Conservation (phyloP, 495 filamentous ascomycete genomes). For the Neurospora hispaniola region DNA sequence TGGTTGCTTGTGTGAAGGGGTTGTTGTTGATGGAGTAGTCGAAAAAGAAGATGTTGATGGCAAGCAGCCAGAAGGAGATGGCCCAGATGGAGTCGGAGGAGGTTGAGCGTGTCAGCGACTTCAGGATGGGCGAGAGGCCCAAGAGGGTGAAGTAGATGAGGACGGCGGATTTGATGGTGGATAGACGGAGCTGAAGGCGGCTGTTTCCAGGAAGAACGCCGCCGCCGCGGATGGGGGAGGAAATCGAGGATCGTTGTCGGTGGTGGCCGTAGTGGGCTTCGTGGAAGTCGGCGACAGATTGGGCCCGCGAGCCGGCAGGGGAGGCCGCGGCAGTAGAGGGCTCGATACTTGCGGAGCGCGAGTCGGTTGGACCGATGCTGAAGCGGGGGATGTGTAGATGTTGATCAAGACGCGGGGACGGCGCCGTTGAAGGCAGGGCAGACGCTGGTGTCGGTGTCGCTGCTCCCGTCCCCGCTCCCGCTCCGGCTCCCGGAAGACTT, state of each 20-base stretch:
- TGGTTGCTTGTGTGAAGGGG: background rate
- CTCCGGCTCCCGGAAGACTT: conserved; percentile 15
- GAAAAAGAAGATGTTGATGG: conserved; percentile 94
- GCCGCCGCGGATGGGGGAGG: conserved; percentile 1
- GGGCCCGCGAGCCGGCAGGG: background rate
- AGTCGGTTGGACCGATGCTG: conserved; percentile 9
- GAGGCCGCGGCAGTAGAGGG: conserved; percentile 23
- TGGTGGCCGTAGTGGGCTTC: conserved; percentile 1
- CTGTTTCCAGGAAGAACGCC: conserved; percentile 10
- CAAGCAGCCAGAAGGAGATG: conserved; percentile 82
- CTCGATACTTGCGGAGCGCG: conserved; percentile 26
- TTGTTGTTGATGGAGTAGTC: conserved; percentile 55
- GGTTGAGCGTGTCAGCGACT: conserved; percentile 85
- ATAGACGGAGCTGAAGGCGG: conserved; percentile 29
- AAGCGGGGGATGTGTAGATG: conserved; percentile 8
- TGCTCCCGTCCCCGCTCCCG: background rate
- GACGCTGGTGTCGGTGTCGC: conserved; percentile 2
- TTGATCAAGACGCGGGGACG: conserved; percentile 21
- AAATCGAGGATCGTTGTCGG: background rate
- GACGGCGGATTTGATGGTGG: conserved; percentile 71
- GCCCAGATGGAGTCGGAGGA: conserved; percentile 92
- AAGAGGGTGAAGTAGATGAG: conserved; percentile 88
- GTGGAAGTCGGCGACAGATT: background rate
- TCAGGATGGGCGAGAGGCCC: conserved; percentile 85
- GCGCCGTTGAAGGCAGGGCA: conserved; percentile 25